These are phyloP conservation scores for Aspergillus vadensis DNA, from an alignment of 2,329 filamentous ascomycete genomes.

Conservation along the genomic window DNA sequence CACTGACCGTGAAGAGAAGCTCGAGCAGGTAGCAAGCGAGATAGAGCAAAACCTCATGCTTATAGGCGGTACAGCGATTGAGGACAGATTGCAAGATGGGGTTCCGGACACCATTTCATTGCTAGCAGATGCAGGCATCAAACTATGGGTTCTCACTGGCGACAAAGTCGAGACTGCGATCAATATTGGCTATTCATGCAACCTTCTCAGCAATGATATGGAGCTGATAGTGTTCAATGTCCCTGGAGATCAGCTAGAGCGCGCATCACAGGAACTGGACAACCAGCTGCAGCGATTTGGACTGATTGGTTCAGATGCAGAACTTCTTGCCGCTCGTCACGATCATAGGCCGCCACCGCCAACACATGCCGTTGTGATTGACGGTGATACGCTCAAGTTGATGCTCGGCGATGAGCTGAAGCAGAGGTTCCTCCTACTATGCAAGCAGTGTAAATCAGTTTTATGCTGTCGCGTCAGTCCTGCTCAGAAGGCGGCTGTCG, in stretches of 20 bases:
- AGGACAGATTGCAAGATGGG: slow-evolving; percentile 93
- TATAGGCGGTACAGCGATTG: slow-evolving; percentile 92
- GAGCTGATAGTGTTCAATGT: slow-evolving; percentile 89
- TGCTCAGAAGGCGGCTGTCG: slow-evolving; percentile 95
- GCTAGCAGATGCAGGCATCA: slow-evolving; percentile 90
- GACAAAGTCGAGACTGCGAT: slow-evolving; percentile 99
- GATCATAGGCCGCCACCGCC: slow-evolving; percentile 84
- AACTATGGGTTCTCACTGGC: slow-evolving; percentile 96
- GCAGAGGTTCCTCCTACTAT: slow-evolving; percentile 91
- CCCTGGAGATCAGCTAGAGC: slow-evolving; percentile 68
- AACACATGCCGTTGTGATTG: slow-evolving; percentile 91
- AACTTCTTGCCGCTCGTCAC: slow-evolving; percentile 74
- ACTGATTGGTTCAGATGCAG: slow-evolving; percentile 81
- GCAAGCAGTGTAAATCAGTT: slow-evolving; percentile 95
- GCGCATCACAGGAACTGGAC: slow-evolving; percentile 72
- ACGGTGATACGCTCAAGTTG: slow-evolving; percentile 88
- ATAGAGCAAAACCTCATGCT: slow-evolving; percentile 90
- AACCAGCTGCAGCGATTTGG: slow-evolving; percentile 71
- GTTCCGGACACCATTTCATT: slow-evolving; percentile 94
- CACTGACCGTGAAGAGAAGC: slow-evolving; percentile 84
- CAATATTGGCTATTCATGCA: slow-evolving; percentile 99
- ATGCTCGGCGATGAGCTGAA: slow-evolving; percentile 79
- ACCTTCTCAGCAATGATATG: slow-evolving; percentile 96
- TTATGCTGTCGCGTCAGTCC: slow-evolving; percentile 97
- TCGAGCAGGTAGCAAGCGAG: slow-evolving; percentile 83